Base-by-base conservation (phyloP, 257 asterid genomes). In the Schizonepeta tenuifolia region DNA sequence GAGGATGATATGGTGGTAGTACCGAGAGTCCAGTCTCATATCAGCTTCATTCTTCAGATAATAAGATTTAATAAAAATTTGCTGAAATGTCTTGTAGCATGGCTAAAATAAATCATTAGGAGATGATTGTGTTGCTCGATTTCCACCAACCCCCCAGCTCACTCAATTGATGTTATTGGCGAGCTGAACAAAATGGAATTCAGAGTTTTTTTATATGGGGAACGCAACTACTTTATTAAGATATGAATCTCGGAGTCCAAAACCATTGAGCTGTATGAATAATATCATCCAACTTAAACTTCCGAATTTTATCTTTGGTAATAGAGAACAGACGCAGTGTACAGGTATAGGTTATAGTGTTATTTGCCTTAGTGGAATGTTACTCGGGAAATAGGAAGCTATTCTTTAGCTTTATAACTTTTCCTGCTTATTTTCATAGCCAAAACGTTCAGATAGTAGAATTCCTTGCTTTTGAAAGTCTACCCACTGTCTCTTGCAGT, bases 401-500 rank as follows among this genome's bases (percentile, higher is more conserved):
- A 41, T 59, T 67, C 31, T 21, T 51, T 46, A 50, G 65, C 50
- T 43, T 74, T 51, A 9, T 63, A 1, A 5, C 69, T 51, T 46
- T 54, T 22, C 70, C 65, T 65, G 67, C 75, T 64, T 35, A 33
- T 58, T 58, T 50, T 59, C 64, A 64, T 56, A 63, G 55, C 73
- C 54, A 56, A 60, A 57, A 46, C 3, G 10, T 43, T 33, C 40
- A 24, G 67, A 57, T 18, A 14, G 46, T 18, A 14, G 58, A 74
- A 40, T 44, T 28, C n/a, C 36, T 38, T 66, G 28, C 67, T 70
- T 67, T 15, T 3, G 58, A 62, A 70, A 57, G 15, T 53, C 50
- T 33, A 24, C 59, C 65, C 51, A 61, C 22, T 65, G 28, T 51
- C 33, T 60, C 59, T 74, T 79, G 81, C 88, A 95, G 99, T 92